These are phyloP conservation scores for Pleurotus djamor DNA, from an alignment of 768 basidiomycete genomes.

Conservation along the genomic window DNA sequence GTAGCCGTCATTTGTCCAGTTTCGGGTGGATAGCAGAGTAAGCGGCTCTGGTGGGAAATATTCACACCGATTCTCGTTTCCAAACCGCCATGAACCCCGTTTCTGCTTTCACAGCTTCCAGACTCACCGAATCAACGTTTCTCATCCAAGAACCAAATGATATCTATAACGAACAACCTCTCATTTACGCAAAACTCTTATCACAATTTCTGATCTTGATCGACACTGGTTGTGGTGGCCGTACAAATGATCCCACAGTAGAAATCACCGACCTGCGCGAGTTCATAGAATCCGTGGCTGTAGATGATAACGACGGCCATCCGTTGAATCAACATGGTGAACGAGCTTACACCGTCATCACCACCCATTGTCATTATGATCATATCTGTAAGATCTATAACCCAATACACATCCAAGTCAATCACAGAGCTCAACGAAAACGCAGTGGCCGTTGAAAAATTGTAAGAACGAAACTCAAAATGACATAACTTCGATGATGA, in stretches of 20 bases:
- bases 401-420: neutral
- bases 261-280: slow-evolving; percentile 39
- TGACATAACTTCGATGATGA: too few relatives aligned
- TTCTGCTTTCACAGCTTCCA: slow-evolving; percentile 24
- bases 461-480: slow-evolving; percentile 24
- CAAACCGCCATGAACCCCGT: slow-evolving; percentile 1
- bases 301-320: slow-evolving; percentile 37
- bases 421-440: neutral
- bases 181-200: slow-evolving; percentile 51
- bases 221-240: slow-evolving; percentile 57
- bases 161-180: slow-evolving; percentile 48
- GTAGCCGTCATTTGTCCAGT: slow-evolving; percentile 82
- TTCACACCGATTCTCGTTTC: neutral
- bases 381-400: slow-evolving; percentile 47
- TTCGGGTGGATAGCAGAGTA: slow-evolving; percentile 59
- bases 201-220: slow-evolving; percentile 39
- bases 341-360: slow-evolving; percentile 44
- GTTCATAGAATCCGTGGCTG: slow-evolving; percentile 44
- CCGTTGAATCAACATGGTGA: slow-evolving; percentile 41
- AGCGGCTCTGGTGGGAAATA: slow-evolving; percentile 8
- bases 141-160: slow-evolving; percentile 52
- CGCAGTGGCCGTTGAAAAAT: slow-evolving; percentile 48
- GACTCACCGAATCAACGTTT: slow-evolving; percentile 27
- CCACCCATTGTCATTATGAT: slow-evolving; percentile 58
- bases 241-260: slow-evolving; percentile 34